Base-by-base conservation (phyloP, 495 filamentous ascomycete species). In the Hyphodiscus hymeniophilus region DNA sequence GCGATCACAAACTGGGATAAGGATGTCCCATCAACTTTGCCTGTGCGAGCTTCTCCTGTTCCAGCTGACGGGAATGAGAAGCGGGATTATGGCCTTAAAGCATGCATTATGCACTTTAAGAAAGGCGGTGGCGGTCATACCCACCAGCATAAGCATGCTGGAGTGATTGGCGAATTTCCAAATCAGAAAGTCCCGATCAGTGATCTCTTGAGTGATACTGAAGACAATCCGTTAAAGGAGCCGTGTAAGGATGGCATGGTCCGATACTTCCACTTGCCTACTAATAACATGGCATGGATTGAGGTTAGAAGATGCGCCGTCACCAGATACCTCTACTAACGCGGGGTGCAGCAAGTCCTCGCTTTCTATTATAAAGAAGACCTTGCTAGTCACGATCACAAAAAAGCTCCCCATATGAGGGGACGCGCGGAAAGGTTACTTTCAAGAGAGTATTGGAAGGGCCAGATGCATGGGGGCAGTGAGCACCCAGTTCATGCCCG, bases 281-380 rank as follows among this genome's bases (percentile, higher is more conserved):
- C 48, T 3, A 56, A 56, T 31, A 56, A 52, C 42, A 56, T 56
- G 53, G 7, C 26, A 7, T 51, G 48, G 48, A 45, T 51, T 44
- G 48, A 51, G 40, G 53, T 54, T 23, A 17, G 30, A 30, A 6
- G n/a, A 15, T 20, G 7, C 5, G 30, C 12, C 22, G n/a, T 11
- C 31, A 18, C 6, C 6, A 3, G 35, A 23, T 39, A 18, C 11
- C 8, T 33, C 40, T 21, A 3, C 17, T 16, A 16, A 38, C n/a
- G 12, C 33, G 11, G 17, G 11, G 35, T 33, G 24, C 7, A 54
- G 51, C 21, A 54, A 48, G 45, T 40, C 11, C 48, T 54, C 20
- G 39, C 46, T 13, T 22, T 40, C 16, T 54, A 54, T 31, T 54
- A 54, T 24, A 15, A 50, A 8, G 51, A 54, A 49, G 51, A 49